Evolutionary conservation across 225 moss, liverwort and hornwort genomes (phyloP).

Genomic region (Pseudoscleropodium purum): DNA sequence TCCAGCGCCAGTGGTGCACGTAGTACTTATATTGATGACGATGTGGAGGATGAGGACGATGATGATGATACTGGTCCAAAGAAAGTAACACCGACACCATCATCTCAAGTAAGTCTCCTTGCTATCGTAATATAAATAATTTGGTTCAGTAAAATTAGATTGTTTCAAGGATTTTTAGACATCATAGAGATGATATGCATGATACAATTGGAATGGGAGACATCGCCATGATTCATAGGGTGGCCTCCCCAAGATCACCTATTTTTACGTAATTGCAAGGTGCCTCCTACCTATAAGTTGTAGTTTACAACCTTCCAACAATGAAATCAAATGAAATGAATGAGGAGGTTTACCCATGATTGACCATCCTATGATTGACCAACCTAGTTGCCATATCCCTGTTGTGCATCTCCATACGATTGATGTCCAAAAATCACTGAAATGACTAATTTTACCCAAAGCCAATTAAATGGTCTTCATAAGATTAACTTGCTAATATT

Average conservation of each 20-base stretch:
- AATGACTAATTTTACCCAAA: background rate
- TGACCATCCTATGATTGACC: background rate
- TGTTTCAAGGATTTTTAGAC: background rate
- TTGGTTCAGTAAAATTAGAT: background rate
- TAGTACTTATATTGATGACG: slow-evolving; percentile 39
- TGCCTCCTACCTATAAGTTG: background rate
- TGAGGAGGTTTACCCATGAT: background rate
- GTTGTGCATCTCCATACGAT: background rate
- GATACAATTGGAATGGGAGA: background rate
- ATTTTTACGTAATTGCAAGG: background rate
- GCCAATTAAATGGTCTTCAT: background rate
- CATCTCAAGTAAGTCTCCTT: slow-evolving; percentile 37
- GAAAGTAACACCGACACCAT: slow-evolving; percentile 20
- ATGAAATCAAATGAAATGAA: background rate
- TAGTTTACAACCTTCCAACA: background rate
- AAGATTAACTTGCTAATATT: background rate
- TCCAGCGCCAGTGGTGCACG: slow-evolving; percentile 25
- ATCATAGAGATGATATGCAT: background rate
- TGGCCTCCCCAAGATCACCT: background rate
- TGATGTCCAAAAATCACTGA: background rate
- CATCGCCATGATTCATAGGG: background rate
- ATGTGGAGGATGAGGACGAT: slow-evolving; percentile 50
- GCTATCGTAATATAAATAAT: background rate
- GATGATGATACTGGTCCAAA: slow-evolving; percentile 25
- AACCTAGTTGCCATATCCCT: background rate